Base-by-base conservation (phyloP, 1,284 basidiomycete species). In the Ustilago cynodontis region DNA sequence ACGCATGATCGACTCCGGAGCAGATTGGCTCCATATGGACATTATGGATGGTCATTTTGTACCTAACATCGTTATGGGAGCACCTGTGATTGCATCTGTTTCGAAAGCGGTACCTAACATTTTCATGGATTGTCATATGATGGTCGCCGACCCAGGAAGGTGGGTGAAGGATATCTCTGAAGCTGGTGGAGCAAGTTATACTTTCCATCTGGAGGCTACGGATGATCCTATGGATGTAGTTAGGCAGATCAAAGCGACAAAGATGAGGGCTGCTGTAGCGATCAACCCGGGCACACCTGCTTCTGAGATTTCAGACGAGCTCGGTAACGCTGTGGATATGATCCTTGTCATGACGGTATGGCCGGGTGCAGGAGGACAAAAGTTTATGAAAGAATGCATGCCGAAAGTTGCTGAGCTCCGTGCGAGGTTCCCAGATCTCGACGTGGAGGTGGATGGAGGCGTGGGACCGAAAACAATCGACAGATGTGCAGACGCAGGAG, bases 71-170 rank as follows among this genome's bases (percentile, higher is more conserved):
- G 83, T 80, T 41, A 63, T 87, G 95, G 94, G 94, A 63, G 92
- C 95, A 29, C 96, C 96, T 2, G 90, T 99, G 57, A 90, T 99
- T 39, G 89, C 92, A 22, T 94, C 92, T 77, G 92, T 99, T n/a
- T 89, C 90, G 62, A 95, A 95, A 87, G 91, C 92, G 52, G 90
- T 98, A 22, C 95, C 95, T 6, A 93, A 92, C 64, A 96, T 98
- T 79, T 99, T 95, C 88, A 99, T 99, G 96, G 97, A 99, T 87
- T 98, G 95, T 87, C 97, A 99, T 88, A 99, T 99, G 97, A 99
- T 99, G 97, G 97, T 99, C 18, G 88, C 95, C 0, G 89, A 98
- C 71, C 97, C 97, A 2, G 93, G 93, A 1, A 82, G 98, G 93
- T 99, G 97, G 97, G 93, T 99, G 41, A 89, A 94, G 78, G 95